Conservation (phyloP, 306 rosid genomes). For the Cucurbita pepo region DNA sequence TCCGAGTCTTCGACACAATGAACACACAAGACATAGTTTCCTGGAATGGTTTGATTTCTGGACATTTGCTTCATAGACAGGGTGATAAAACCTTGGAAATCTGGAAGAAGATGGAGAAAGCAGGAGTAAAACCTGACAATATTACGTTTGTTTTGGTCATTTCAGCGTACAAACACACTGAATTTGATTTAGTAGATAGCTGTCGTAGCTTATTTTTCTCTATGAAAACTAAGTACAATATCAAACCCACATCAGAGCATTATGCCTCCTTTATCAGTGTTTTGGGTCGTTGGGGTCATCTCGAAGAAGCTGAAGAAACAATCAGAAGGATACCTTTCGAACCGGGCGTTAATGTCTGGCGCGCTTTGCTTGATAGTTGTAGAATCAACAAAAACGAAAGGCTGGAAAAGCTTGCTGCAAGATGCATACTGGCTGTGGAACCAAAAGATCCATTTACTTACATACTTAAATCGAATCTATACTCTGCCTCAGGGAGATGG, state of each 20-base stretch:
- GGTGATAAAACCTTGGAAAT: conserved; percentile 55
- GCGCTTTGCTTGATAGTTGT: conserved; percentile 68
- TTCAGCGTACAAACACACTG: conserved; percentile 58
- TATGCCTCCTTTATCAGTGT: conserved; percentile 61
- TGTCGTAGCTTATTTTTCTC: conserved; percentile 47
- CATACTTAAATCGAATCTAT: conserved; percentile 66
- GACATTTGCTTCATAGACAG: conserved; percentile 50
- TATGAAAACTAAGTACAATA: conserved; percentile 30
- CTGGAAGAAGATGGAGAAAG: conserved; percentile 58
- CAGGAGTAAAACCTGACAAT: conserved; percentile 44
- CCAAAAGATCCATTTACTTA: conserved; percentile 60
- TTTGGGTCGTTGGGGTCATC: conserved; percentile 70
- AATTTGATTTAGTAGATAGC: conserved; percentile 43
- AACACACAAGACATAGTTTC: conserved; percentile 41
- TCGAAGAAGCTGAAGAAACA: conserved; percentile 70
- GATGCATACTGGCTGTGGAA: conserved; percentile 42
- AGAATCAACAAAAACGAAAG: conserved; percentile 33
- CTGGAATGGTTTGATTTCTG: conserved; percentile 71
- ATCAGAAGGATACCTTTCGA: conserved; percentile 42
- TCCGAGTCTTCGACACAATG: conserved; percentile 33
- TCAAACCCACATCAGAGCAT: conserved; percentile 51
- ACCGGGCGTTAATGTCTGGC: conserved; percentile 55
- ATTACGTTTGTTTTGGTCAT: conserved; percentile 45
- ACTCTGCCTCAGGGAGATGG: conserved; percentile 89
- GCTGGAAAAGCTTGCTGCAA: conserved; percentile 43